phyloP scores from a whole-genome alignment of 768 basidiomycete genomes.

The Mycena olivaceomarginata region DNA sequence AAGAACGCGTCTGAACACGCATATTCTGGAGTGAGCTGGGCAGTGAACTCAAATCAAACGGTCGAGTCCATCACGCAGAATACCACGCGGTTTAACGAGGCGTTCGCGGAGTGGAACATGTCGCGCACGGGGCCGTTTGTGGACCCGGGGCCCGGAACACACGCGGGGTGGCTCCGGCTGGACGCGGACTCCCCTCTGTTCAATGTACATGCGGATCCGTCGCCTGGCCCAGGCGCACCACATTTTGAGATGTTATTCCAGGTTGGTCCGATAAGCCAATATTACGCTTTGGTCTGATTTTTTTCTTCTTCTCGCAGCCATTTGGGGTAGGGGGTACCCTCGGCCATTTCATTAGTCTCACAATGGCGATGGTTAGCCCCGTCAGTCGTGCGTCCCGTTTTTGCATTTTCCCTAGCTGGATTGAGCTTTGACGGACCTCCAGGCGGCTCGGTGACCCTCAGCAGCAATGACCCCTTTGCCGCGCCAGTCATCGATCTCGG shows the following conservation, averaged over 20 bases:
- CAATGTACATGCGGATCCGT: not conserved
- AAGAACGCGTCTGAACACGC: not conserved
- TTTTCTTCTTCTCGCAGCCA: not conserved
- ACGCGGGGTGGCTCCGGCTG: not conserved
- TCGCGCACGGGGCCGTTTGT: conserved; percentile 5
- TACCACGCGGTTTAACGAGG: conserved; percentile 4
- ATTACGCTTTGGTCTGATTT: not conserved
- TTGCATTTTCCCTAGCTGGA: conserved; percentile 1
- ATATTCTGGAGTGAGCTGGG: not conserved
- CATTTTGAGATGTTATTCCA: conserved; percentile 2
- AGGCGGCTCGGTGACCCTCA: conserved; percentile 9
- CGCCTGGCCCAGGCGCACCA: conserved; percentile 2
- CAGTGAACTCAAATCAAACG: not conserved
- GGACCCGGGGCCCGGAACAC: not conserved
- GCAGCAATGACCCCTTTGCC: conserved; percentile 11
- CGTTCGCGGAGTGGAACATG: conserved; percentile 6
- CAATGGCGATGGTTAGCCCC: conserved; percentile 5
- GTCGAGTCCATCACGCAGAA: not conserved
- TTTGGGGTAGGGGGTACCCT: not conserved
- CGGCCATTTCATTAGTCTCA: not conserved
- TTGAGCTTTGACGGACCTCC: not conserved
- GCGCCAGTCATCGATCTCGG: not conserved
- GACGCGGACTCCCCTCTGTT: not conserved
- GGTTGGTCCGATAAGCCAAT: not conserved
- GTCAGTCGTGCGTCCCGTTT: conserved; percentile 14